Evolutionary conservation across 2,329 filamentous ascomycete species (phyloP).

Genomic region (Sarocladiaceae sp.): DNA sequence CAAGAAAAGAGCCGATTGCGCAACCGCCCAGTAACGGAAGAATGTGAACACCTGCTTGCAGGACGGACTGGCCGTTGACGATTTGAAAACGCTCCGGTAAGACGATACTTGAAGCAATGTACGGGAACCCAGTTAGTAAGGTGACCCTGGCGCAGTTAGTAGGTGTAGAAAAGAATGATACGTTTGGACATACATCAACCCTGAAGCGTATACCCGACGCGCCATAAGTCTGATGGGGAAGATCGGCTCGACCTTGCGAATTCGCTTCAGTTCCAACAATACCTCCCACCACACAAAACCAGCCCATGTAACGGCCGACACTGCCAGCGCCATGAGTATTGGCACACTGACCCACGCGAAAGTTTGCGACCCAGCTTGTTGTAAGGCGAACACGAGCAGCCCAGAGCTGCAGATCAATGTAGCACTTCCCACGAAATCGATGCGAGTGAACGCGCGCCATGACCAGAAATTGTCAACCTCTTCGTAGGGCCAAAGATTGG

Average conservation of each 20-base stretch:
- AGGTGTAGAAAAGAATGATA: background rate
- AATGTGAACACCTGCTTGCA: constrained; percentile 50
- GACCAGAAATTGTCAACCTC: constrained; percentile 29
- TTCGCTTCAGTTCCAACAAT: constrained; percentile 30
- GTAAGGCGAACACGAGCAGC: constrained; percentile 48
- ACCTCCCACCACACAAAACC: constrained; percentile 47
- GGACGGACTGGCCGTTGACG: constrained; percentile 44
- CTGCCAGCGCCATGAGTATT: constrained; percentile 42
- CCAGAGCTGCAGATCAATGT: constrained; percentile 46
- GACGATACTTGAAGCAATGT: constrained; percentile 51
- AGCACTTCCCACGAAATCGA: constrained; percentile 47
- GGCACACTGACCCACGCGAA: constrained; percentile 45
- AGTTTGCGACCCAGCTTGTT: constrained; percentile 48
- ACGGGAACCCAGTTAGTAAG: constrained; percentile 50
- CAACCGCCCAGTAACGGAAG: constrained; percentile 52
- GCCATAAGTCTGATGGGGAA: constrained; percentile 44
- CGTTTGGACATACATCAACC: constrained; percentile 39
- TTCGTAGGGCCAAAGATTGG: constrained; percentile 38
- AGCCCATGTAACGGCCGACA: constrained; percentile 41
- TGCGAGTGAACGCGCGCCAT: constrained; percentile 35
- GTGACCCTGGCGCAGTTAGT: constrained; percentile 30
- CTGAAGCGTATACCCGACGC: constrained; percentile 43
- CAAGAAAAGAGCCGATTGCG: constrained; percentile 49
- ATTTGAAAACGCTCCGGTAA: constrained; percentile 57
- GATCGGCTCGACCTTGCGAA: constrained; percentile 43